Evolutionary conservation across 169 alveolate genomes (phyloP), one percentile per base, ranked within the genome.

Genomic region (Eimeria nieschulzi): DNA sequence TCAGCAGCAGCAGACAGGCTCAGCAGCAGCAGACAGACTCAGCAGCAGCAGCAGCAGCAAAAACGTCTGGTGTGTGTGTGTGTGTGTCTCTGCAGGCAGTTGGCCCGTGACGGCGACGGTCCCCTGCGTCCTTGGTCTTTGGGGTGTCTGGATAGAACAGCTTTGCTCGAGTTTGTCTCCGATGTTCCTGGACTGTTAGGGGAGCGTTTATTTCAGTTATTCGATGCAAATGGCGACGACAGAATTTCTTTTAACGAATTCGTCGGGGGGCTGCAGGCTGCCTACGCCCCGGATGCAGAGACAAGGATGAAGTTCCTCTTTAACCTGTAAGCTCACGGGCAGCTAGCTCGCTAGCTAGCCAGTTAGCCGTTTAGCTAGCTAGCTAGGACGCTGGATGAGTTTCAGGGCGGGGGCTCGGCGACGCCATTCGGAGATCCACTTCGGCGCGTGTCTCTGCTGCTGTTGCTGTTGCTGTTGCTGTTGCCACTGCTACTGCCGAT

Each of bases 171-270:
- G 21, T 75, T 46, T 26, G 21, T 72, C 9, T n/a, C 82, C 2
- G 33, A 72, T 33, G 82, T 61, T 61, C 90, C 90, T 19, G 90
- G 90, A 17, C 7, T 83, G 26, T n/a, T 83, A 12, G 90, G 90
- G 7, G 93, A 87, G 70, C 72, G 93, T 3, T 25, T 87, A 12
- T 87, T 87, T 61, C 66, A 61, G 8, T 15, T 87, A 17, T 71
- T 87, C 19, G 93, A 87, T 23, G 51, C 79, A 25, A 82, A 87
- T 56, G 75, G 76, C 0, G 82, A 79, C 80, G 63, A 79, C 53
- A 68, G 21, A 33, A 73, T 87, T 15, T 83, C 79, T 0, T 39
- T 71, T 7, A 15, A 87, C 53, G 93, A 87, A 54, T 87, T 87
- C 59, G 23, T 39, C 61, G 25, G 21, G 23, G 93, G 93, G 13